Conservation (phyloP, 441 rosid species). For the Jatropha multifida region DNA sequence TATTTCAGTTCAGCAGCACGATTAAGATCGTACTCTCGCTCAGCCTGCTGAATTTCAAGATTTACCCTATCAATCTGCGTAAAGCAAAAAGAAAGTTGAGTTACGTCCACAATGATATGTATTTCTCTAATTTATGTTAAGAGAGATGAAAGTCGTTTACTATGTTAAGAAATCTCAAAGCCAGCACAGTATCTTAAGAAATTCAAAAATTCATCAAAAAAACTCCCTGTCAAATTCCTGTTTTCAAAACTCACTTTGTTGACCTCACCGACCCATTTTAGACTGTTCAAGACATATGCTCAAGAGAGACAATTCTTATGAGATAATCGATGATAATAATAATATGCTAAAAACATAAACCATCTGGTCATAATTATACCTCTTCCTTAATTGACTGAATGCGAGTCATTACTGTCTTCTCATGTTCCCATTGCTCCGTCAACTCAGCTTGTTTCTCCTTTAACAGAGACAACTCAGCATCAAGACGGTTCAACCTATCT, state of each 20-base stretch:
- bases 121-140: neutral
- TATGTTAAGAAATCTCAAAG: neutral
- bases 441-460: conserved; percentile 79
- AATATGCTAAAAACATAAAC: neutral
- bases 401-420: conserved; percentile 88
- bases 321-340: neutral
- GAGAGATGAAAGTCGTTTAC: neutral
- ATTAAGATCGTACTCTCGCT: conserved; percentile 95
- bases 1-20: conserved; percentile 99
- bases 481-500: conserved; percentile 80
- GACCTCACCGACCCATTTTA: neutral
- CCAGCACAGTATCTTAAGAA: neutral
- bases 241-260: neutral
- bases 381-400: conserved; percentile 95
- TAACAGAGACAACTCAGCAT: conserved; percentile 60
- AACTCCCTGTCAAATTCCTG: neutral
- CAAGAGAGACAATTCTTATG: neutral
- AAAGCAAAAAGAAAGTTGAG: neutral
- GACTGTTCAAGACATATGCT: neutral
- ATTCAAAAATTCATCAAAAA: neutral
- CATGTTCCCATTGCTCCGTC: conserved; percentile 97
- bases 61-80: conserved; percentile 88
- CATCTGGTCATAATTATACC: conserved; percentile 31
- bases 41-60: conserved; percentile 97
- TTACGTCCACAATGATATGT: neutral